These are phyloP conservation scores for Metrosideros polymorpha DNA, from an alignment of 441 rosid genomes.

Conservation along the genomic window DNA sequence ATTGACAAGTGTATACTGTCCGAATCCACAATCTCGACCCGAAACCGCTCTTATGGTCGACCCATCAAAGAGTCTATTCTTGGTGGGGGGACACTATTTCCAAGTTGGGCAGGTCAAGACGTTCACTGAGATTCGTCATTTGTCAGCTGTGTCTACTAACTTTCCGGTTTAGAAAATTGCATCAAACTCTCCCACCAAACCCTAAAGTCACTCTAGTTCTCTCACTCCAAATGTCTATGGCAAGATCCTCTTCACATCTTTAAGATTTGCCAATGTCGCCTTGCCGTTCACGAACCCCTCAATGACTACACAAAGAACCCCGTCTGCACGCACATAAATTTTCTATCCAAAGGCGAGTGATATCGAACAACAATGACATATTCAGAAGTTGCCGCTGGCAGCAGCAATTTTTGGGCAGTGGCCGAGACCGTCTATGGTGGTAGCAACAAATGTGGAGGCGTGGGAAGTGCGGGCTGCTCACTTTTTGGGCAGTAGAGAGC, in stretches of 20 bases:
- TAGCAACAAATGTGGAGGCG: background rate
- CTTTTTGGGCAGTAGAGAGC: no score
- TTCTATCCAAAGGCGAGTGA: background rate
- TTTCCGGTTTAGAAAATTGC: no score
- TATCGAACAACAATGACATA: background rate
- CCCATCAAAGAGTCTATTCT: no score
- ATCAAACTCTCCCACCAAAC: background rate
- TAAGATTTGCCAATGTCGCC: background rate
- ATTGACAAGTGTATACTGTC: background rate
- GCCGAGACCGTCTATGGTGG: background rate
- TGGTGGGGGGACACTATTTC: no score
- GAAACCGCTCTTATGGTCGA: background rate
- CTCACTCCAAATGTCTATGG: background rate
- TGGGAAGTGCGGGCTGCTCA: background rate
- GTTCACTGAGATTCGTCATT: no score
- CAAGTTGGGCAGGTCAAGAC: no score
- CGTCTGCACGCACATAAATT: background rate
- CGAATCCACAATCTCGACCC: background rate
- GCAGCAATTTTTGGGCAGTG: background rate
- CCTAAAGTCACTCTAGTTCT: background rate
- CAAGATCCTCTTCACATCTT: background rate
- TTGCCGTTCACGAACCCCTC: background rate
- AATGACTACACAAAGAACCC: no score
- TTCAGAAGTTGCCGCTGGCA: background rate
- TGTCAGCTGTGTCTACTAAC: no score